Evolutionary conservation across 1,284 basidiomycete genomes (phyloP), one percentile per base, ranked within the genome.

Genomic region (Athelia sp.): DNA sequence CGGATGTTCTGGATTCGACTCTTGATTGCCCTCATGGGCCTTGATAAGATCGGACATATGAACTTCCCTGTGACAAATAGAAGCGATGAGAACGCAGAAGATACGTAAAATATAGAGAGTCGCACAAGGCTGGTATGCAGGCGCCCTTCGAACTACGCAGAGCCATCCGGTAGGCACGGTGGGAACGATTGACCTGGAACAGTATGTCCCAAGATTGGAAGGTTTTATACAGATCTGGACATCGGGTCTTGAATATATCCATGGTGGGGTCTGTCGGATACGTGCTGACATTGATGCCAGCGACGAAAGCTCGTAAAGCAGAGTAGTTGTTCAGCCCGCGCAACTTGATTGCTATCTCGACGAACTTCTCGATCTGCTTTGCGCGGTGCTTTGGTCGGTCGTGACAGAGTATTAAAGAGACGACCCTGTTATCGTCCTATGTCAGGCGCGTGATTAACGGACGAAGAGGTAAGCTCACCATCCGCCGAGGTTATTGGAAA

Each of bases 31-130:
- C 67, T 88, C 87, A 52, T 90, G 81, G 8, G 87, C 82, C 53
- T 81, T 80, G 46, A 88, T 84, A 40, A 91, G 73, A 64, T 91
- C 88, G 26, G 83, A 86, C 59, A 88, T 79, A 53, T 91, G 89
- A n/a, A 91, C 84, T 63, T 91, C 89, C 65, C 88, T 91, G 59
- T 18, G 36, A 51, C 44, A 50, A 52, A 15, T 31, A 52, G 13
- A 51, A 51, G 48, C 38, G 29, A 29, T 29, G 6, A 6, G 13
- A 29, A 29, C 26, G 36, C 13, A 23, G 47, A 47, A 52, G 31
- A 24, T 50, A 36, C 18, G 50, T 52, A 17, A 53, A 34, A n/a
- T 19, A 72, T n/a, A n/a, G n/a, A n/a, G n/a, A n/a, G n/a, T n/a
- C 78, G 63, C 60, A 90, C 88, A 90, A 66, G 22, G 88, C 87